These are phyloP conservation scores for Amanita polypyramis DNA, from an alignment of 768 basidiomycete genomes.

Conservation along the genomic window DNA sequence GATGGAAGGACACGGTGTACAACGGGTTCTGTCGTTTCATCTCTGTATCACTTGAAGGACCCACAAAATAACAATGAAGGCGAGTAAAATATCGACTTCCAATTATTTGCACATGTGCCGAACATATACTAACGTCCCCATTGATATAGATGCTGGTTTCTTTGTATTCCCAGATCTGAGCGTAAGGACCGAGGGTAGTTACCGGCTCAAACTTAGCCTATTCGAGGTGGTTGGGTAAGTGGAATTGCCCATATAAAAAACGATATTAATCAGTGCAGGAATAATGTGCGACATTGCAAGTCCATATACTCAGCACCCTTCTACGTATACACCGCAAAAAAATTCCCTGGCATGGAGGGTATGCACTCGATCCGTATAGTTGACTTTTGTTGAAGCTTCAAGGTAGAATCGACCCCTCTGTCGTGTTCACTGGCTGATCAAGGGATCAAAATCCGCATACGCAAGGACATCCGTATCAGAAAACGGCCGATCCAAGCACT, in stretches of 20 bases:
- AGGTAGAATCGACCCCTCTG: slow-evolving; percentile 75
- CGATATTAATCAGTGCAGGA: slow-evolving; percentile 28
- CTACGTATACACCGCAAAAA: slow-evolving; percentile 93
- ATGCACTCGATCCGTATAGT: slow-evolving; percentile 13
- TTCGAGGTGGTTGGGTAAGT: slow-evolving; percentile 91
- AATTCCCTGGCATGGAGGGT: slow-evolving; percentile 96
- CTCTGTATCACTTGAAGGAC: slow-evolving; percentile 85
- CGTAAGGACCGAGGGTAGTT: slow-evolving; percentile 87
- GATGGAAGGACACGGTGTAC: slow-evolving; percentile 89
- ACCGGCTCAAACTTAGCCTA: slow-evolving; percentile 58
- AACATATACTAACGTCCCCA: slow-evolving; percentile 12
- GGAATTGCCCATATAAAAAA: not conserved
- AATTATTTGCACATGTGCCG: not conserved
- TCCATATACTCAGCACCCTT: slow-evolving; percentile 83
- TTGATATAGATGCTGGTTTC: slow-evolving; percentile 67
- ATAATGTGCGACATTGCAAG: slow-evolving; percentile 84
- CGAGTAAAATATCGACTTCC: slow-evolving; percentile 11
- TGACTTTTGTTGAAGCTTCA: not conserved
- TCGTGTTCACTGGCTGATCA: slow-evolving; percentile 91
- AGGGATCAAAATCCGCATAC: slow-evolving; percentile 90
- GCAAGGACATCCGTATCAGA: slow-evolving; percentile 82
- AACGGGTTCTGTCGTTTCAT: slow-evolving; percentile 84
- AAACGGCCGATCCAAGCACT: slow-evolving; percentile 47
- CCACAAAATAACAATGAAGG: slow-evolving; percentile 40
- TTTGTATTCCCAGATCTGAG: slow-evolving; percentile 96